Evolutionary conservation across 352 stramenopile species (phyloP), one percentile per base, ranked within the genome.

Genomic region (Pythium dissotocum): DNA sequence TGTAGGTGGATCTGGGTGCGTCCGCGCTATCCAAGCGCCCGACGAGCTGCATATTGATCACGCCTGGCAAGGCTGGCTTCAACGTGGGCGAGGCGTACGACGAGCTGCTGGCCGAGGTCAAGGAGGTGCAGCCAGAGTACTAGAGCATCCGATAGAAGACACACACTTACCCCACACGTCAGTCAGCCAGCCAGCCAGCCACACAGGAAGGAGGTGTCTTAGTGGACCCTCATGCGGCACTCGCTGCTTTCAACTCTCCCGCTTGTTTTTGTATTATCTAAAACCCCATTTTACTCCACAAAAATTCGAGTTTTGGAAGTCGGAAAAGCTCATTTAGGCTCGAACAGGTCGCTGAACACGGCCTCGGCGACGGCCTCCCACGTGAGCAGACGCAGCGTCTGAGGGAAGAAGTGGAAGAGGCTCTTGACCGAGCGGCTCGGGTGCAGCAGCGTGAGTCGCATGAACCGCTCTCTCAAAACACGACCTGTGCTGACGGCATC

Each of bases 31-130:
- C 97, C 32, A 99, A 99, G 85, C 83, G 98, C 63, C 98, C 98
- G 44, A 99, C 98, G 46, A 99, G 95, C 87, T 98, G 94, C 85
- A 98, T 99, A 78, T 80, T 99, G 69, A 92, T 99, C 63, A 98
- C 91, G 52, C 84, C 89, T 33, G 88, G 87, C 56, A 98, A 98
- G 80, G 82, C 91, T 32, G 91, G 90, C 46, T 98, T 97, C 61
- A 90, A 88, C 69, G 89, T 80, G 26, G 81, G 95, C 70, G 91
- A 97, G 26, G 83, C 88, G 28, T 98, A 97, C 78, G 85, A 97
- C 48, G 89, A 98, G 76, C 77, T 97, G 55, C 69, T 97, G 35
- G 77, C 82, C 63, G 90, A 98, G 46, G 87, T 97, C 58, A 96
- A 97, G 79, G 75, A 95, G 76, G 73, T 96, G 57, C 88, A 95